Percentiles rank a stretch among this genome's conserved stretches.
These are phyloP conservation scores for Carpinus viminea DNA, from an alignment of 306 rosid genomes.

Conservation along the genomic window DNA sequence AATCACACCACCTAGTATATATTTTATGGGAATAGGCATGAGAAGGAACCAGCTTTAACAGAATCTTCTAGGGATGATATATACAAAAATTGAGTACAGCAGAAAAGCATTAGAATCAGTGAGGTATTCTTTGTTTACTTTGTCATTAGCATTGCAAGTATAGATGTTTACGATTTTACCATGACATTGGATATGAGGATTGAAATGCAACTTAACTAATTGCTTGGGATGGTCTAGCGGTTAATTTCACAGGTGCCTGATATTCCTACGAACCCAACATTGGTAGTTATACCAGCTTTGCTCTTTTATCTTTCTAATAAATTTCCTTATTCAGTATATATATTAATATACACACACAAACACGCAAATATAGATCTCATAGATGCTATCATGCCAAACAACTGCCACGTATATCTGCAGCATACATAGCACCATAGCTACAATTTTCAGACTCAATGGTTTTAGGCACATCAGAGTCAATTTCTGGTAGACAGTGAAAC, in stretches of 20 bases:
- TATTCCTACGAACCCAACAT: neutral
- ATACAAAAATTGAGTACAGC: neutral
- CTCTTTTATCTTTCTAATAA: neutral
- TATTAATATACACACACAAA: no score
- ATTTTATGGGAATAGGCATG: neutral
- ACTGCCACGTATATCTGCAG: neutral
- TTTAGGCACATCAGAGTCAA: neutral
- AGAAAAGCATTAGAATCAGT: neutral
- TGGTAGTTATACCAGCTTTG: neutral
- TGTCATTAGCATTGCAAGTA: neutral
- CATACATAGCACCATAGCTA: neutral
- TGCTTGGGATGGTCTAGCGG: neutral
- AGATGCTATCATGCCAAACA: neutral
- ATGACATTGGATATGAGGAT: no score
- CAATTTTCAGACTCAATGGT: neutral
- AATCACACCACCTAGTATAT: neutral
- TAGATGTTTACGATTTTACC: neutral
- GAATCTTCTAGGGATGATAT: neutral
- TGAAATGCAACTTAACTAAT: neutral
- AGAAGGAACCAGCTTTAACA: neutral
- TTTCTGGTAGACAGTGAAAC: neutral
- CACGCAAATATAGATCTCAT: neutral
- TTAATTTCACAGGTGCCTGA: neutral
- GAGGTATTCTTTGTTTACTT: neutral
- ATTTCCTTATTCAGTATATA: neutral